Percentiles rank a stretch among this genome's conserved stretches.
Evolutionary conservation across 192 early-diverging fungal species (phyloP).

Genomic region (Lobulomyces angularis): DNA sequence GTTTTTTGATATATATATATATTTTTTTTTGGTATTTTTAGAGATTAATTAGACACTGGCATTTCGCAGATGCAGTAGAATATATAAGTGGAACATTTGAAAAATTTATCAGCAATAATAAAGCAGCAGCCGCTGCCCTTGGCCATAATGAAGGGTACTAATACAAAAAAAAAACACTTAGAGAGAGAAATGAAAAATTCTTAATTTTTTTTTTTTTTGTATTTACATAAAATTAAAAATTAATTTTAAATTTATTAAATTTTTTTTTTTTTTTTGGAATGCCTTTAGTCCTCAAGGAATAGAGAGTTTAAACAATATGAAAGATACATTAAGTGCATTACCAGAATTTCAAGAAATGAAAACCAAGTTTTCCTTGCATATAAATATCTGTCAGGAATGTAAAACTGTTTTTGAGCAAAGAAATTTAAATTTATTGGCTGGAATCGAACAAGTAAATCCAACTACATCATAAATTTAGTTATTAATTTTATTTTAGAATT

Average conservation of each 20-base stretch:
- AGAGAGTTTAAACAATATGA: conserved; percentile 67
- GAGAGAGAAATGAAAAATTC: conserved; percentile 1
- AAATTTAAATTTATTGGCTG: conserved; percentile 53
- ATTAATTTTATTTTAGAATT: conserved; percentile 32
- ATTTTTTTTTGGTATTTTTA: conserved; percentile 3
- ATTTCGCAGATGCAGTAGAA: conserved; percentile 66
- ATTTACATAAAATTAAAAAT: conserved; percentile 8
- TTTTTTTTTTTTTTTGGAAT: background rate
- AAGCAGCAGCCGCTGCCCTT: conserved; percentile 36
- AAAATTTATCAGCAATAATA: conserved; percentile 68
- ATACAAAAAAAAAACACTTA: background rate
- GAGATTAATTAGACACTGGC: conserved; percentile 59
- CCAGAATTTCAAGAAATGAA: conserved; percentile 83
- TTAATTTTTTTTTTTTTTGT: conserved; percentile 7
- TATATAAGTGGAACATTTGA: conserved; percentile 62
- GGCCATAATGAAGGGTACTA: conserved; percentile 8
- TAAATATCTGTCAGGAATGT: conserved; percentile 75
- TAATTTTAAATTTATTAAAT: background rate
- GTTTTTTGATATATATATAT: background rate
- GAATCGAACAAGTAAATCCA: conserved; percentile 59
- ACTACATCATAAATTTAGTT: background rate
- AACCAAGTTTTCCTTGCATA: conserved; percentile 67
- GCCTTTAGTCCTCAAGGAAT: conserved; percentile 29
- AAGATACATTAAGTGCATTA: conserved; percentile 66
- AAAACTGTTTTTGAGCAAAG: conserved; percentile 58